A percentile compares a stretch with the other conserved stretches of the same genome.
phyloP scores from a whole-genome alignment of 2,329 filamentous ascomycete genomes.

The Talaromyces islandicus region DNA sequence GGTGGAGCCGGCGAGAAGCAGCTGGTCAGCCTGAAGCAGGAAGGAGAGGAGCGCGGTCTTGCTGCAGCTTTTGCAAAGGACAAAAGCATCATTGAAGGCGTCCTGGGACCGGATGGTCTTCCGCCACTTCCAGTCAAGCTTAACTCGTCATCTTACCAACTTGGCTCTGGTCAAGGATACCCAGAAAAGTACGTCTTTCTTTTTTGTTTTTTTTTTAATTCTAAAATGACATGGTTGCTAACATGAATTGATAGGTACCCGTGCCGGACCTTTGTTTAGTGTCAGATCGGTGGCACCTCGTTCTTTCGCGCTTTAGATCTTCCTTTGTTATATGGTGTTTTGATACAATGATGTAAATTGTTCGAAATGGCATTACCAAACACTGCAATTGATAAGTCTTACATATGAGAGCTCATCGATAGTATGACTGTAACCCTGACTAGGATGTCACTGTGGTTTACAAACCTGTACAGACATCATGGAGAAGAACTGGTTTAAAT shows the following conservation, averaged over 20 bases:
- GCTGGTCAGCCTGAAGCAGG: constrained; percentile 69
- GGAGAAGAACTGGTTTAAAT: background rate
- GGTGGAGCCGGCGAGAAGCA: constrained; percentile 67
- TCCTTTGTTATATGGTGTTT: background rate
- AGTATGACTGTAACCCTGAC: background rate
- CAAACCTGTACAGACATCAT: background rate
- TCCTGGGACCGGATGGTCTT: constrained; percentile 70
- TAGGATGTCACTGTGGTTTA: background rate
- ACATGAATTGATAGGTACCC: constrained; percentile 31
- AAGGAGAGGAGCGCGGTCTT: constrained; percentile 66
- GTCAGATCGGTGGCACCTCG: background rate
- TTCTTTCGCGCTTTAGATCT: background rate
- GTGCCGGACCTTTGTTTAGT: constrained; percentile 40
- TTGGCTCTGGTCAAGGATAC: constrained; percentile 63
- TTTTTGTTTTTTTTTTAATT: constrained; percentile 17
- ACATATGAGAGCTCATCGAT: background rate
- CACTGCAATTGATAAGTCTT: background rate
- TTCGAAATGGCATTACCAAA: background rate
- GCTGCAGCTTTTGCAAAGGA: constrained; percentile 68
- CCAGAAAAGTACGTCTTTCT: constrained; percentile 54
- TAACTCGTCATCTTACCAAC: constrained; percentile 57
- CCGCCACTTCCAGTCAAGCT: constrained; percentile 80
- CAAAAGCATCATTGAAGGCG: constrained; percentile 47
- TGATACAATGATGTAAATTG: background rate
- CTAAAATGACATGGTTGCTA: constrained; percentile 29